These are phyloP conservation scores for Scedosporium aurantiacum DNA, from an alignment of 2,329 filamentous ascomycete species.

Conservation along the genomic window DNA sequence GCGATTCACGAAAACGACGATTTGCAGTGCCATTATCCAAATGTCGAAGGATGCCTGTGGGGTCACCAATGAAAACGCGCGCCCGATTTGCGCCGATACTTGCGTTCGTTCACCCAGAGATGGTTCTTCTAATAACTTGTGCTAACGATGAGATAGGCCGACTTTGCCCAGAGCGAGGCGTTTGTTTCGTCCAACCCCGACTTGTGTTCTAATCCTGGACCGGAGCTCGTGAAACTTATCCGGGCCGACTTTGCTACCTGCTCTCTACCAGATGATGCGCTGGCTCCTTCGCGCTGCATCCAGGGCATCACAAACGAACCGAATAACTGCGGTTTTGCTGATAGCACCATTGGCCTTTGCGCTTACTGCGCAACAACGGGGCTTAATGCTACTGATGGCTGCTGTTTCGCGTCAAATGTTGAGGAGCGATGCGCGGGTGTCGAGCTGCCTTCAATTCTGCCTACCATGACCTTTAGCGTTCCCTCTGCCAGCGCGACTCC, in stretches of 20 bases:
- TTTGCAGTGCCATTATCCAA: slow-evolving; percentile 92
- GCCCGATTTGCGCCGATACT: slow-evolving; percentile 77
- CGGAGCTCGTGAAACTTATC: slow-evolving; percentile 63
- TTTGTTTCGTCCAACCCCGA: slow-evolving; percentile 63
- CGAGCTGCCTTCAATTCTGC: slow-evolving; percentile 63
- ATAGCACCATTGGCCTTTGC: slow-evolving; percentile 66
- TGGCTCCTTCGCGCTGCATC: slow-evolving; percentile 65
- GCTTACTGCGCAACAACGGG: slow-evolving; percentile 76
- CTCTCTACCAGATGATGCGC: slow-evolving; percentile 66
- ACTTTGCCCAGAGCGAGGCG: slow-evolving; percentile 81
- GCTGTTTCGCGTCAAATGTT: slow-evolving; percentile 76
- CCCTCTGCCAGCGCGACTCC: slow-evolving; percentile 28
- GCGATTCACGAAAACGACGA: slow-evolving; percentile 79
- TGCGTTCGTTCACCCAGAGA: slow-evolving; percentile 40
- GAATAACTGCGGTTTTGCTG: slow-evolving; percentile 73
- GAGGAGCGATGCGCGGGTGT: slow-evolving; percentile 63
- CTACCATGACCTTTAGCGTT: slow-evolving; percentile 50
- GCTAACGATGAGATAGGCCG: slow-evolving; percentile 42
- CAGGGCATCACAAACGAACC: slow-evolving; percentile 69
- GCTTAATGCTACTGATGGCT: slow-evolving; percentile 87
- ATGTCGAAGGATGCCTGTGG: slow-evolving; percentile 65
- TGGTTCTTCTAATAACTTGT: neutral
- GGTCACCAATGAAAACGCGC: slow-evolving; percentile 51
- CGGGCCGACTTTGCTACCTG: slow-evolving; percentile 89
- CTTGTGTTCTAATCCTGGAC: slow-evolving; percentile 58